Evolutionary conservation across 169 alveolate genomes (phyloP).

Genomic region (Cryptosporidium xiaoi): DNA sequence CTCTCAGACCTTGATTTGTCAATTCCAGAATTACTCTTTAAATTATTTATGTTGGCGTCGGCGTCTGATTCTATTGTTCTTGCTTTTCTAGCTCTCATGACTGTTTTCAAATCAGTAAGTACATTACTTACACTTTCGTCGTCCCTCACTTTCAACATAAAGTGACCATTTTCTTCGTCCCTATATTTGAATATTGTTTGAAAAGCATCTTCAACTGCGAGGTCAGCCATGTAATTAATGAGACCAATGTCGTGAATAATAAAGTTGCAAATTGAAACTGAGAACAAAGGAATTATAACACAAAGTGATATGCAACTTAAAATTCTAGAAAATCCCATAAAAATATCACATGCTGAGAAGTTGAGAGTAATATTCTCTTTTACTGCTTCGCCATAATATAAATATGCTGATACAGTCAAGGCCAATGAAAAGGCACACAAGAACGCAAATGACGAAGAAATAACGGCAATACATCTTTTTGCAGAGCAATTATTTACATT

Average conservation of each 20-base stretch:
- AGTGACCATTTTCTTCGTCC: conserved; percentile 5
- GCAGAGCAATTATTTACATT: conserved; percentile 48
- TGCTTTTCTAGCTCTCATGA: conserved; percentile 29
- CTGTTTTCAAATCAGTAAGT: conserved; percentile 5
- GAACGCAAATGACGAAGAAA: conserved; percentile 47
- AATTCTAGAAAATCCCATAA: conserved; percentile 72
- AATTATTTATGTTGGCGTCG: background rate
- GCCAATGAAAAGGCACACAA: conserved; percentile 46
- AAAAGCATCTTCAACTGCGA: conserved; percentile 66
- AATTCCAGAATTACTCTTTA: conserved; percentile 4
- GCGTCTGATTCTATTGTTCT: conserved; percentile 55
- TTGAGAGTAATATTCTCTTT: conserved; percentile 51
- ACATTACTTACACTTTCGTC: background rate
- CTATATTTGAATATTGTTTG: conserved; percentile 7
- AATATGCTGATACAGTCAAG: conserved; percentile 52
- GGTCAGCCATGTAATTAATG: conserved; percentile 62
- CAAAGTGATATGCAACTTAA: conserved; percentile 62
- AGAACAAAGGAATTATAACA: conserved; percentile 57
- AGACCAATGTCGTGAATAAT: conserved; percentile 63
- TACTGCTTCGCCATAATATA: conserved; percentile 57
- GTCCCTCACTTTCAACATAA: background rate
- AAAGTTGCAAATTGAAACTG: conserved; percentile 58
- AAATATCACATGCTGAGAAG: conserved; percentile 57
- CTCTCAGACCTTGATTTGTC: conserved; percentile 2
- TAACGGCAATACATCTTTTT: conserved; percentile 65